Base-by-base conservation (phyloP, 2,329 filamentous ascomycete genomes). In the Fusarium paranaense region DNA sequence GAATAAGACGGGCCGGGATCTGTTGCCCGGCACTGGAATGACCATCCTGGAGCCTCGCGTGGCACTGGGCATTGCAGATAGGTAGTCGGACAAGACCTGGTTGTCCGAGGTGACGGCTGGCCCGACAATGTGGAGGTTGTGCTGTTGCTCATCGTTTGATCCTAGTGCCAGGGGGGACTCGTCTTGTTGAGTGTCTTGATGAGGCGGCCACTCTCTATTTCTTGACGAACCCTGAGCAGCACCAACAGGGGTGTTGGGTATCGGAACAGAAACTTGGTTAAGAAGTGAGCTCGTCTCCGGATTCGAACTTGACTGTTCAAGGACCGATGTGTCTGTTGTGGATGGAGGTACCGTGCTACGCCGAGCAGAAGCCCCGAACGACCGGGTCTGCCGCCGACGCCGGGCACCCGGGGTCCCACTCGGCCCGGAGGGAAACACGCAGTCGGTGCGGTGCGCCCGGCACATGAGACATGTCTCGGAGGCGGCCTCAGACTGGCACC, bases 31-130 rank as follows among this genome's bases (percentile, higher is more conserved):
- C 9, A 79, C 79, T 1, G 80, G 81, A 10, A 80, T 76, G 8
- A 81, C 76, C 67, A 80, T 79, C 30, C 77, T 78, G 3, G 79
- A 81, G 16, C 73, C 78, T 30, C 79, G 73, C 2, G 77, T 75
- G 6, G 78, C 76, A 11, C 77, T 81, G 1, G 76, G 79, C 33
- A 83, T 80, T 6, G 78, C 76, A 7, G 81, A 81, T 67, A 91
- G 85, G 66, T 90, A 90, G 61, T 89, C 86, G n/a, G 90, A 87
- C 54, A 91, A 83, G 13, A 91, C 85, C 62, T 91, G 89, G 1
- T 87, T 89, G 80, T 92, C 90, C 58, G 87, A 87, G 6, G 88
- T 89, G 7, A 88, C 85, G 7, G 89, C 88, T 0, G 90, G 90
- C 0, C 90, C 89, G 61, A 92, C 86, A 67, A 92, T 90, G 72